Conservation (phyloP, 257 asterid species). For the Primulina huaijiensis region DNA sequence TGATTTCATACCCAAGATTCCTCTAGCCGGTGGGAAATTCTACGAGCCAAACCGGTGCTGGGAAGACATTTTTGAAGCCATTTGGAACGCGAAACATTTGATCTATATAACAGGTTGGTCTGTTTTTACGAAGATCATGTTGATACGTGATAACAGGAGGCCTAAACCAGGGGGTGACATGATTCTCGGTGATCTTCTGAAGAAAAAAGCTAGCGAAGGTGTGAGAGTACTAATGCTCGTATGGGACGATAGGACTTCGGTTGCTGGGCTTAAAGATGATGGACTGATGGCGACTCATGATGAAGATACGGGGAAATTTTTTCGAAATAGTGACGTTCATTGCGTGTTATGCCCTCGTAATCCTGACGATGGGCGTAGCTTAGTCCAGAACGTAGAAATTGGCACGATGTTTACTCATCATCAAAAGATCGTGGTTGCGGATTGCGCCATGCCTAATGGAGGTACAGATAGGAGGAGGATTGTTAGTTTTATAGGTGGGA, state of each 20-base stretch:
- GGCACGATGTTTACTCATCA: slow-evolving; percentile 69
- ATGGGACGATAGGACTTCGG: slow-evolving; percentile 81
- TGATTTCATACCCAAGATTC: slow-evolving; percentile 51
- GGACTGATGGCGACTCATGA: slow-evolving; percentile 75
- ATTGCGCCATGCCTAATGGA: slow-evolving; percentile 51
- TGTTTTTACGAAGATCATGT: slow-evolving; percentile 51
- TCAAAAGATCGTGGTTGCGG: slow-evolving; percentile 61
- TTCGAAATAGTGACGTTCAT: slow-evolving; percentile 41
- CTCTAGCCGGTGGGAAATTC: slow-evolving; percentile 50
- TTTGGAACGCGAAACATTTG: slow-evolving; percentile 48
- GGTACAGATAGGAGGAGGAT: slow-evolving; percentile 39
- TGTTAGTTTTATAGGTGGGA: slow-evolving; percentile 67
- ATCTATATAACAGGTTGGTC: slow-evolving; percentile 77
- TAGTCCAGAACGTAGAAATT: slow-evolving; percentile 49
- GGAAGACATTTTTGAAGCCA: slow-evolving; percentile 66
- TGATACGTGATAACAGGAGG: slow-evolving; percentile 48
- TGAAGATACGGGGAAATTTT: slow-evolving; percentile 48
- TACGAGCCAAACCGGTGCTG: slow-evolving; percentile 68
- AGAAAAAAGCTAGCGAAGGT: slow-evolving; percentile 64
- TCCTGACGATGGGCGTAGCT: slow-evolving; percentile 64
- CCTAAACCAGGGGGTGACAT: slow-evolving; percentile 57
- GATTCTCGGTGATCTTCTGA: slow-evolving; percentile 56
- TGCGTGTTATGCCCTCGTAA: slow-evolving; percentile 69
- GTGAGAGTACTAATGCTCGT: slow-evolving; percentile 64
- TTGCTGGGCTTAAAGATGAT: slow-evolving; percentile 41